Evolutionary conservation across 2,329 filamentous ascomycete species (phyloP).

Genomic region (Cryphonectria radicalis): DNA sequence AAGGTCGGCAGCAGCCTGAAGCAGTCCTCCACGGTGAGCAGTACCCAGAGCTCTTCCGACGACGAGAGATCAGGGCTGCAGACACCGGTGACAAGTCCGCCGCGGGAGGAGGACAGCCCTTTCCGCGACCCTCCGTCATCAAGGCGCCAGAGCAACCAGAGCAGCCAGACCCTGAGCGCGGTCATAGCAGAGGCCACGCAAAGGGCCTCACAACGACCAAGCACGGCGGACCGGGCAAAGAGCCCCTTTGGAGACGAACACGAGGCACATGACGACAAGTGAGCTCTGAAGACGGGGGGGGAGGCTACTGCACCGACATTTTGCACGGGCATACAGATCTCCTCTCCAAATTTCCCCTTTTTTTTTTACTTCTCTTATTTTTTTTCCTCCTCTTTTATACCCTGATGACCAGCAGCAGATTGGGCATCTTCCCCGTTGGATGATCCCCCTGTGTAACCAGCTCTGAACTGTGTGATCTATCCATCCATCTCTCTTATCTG

Average conservation of each 20-base stretch:
- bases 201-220: conserved; percentile 43
- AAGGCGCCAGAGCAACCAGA: conserved; percentile 46
- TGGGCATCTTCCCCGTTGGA: not conserved
- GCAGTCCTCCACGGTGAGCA: conserved; percentile 46
- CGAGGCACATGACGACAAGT: conserved; percentile 53
- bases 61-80: conserved; percentile 30
- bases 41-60: conserved; percentile 33
- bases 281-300: not conserved
- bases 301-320: not conserved
- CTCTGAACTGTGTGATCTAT: not conserved
- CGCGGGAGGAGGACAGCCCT: conserved; percentile 57
- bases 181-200: conserved; percentile 59
- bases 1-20: conserved; percentile 58
- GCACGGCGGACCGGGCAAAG: conserved; percentile 38
- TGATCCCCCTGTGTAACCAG: not conserved
- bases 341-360: not conserved
- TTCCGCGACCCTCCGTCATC: conserved; percentile 59
- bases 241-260: conserved; percentile 65
- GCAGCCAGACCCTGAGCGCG: conserved; percentile 55
- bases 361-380: not conserved
- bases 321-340: not conserved
- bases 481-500: conserved; percentile 7
- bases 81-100: conserved; percentile 57
- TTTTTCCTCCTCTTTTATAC: conserved; percentile 8
- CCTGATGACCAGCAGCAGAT: conserved; percentile 3